Conservation (phyloP, 2,329 filamentous ascomycete genomes). For the Aschersonia sp. region DNA sequence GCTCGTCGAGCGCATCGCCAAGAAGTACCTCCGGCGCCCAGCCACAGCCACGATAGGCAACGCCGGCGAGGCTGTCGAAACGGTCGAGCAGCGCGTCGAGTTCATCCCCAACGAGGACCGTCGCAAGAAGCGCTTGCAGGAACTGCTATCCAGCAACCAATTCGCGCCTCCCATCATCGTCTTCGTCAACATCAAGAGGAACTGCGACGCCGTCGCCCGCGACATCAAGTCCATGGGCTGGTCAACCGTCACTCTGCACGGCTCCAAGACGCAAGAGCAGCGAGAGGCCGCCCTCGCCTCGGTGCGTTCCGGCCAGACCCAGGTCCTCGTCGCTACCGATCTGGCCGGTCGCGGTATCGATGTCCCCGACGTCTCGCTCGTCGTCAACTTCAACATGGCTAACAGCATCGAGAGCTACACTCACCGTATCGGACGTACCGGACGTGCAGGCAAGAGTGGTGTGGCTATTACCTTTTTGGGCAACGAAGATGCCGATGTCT, state of each 20-base stretch:
- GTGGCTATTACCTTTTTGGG: slow-evolving; percentile 92
- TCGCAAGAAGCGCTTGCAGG: slow-evolving; percentile 86
- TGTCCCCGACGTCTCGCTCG: slow-evolving; percentile 82
- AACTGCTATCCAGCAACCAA: slow-evolving; percentile 69
- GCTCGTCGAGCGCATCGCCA: slow-evolving; percentile 86
- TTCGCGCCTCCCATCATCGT: slow-evolving; percentile 90
- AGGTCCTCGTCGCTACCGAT: slow-evolving; percentile 91
- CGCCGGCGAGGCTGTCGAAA: slow-evolving; percentile 89
- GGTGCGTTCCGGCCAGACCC: slow-evolving; percentile 65
- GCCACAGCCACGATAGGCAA: slow-evolving; percentile 94
- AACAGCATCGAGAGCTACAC: slow-evolving; percentile 87
- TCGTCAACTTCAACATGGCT: slow-evolving; percentile 99
- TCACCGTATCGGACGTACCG: slow-evolving; percentile 90
- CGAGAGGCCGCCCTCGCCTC: slow-evolving; percentile 81
- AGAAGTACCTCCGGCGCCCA: slow-evolving; percentile 85
- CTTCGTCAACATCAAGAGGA: slow-evolving; percentile 99
- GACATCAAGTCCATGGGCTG: slow-evolving; percentile 94
- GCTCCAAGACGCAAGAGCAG: slow-evolving; percentile 95
- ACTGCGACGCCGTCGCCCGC: slow-evolving; percentile 87
- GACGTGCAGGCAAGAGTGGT: slow-evolving; percentile 93
- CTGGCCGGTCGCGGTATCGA: slow-evolving; percentile 95
- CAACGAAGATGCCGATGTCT: slow-evolving; percentile 73
- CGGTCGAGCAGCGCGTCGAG: slow-evolving; percentile 93
- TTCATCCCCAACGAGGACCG: slow-evolving; percentile 85
- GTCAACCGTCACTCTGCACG: slow-evolving; percentile 80